A percentile compares a stretch with the other conserved stretches of the same genome.
Evolutionary conservation across 1,284 basidiomycete genomes (phyloP).

Genomic region (Moesziomyces parantarcticus): DNA sequence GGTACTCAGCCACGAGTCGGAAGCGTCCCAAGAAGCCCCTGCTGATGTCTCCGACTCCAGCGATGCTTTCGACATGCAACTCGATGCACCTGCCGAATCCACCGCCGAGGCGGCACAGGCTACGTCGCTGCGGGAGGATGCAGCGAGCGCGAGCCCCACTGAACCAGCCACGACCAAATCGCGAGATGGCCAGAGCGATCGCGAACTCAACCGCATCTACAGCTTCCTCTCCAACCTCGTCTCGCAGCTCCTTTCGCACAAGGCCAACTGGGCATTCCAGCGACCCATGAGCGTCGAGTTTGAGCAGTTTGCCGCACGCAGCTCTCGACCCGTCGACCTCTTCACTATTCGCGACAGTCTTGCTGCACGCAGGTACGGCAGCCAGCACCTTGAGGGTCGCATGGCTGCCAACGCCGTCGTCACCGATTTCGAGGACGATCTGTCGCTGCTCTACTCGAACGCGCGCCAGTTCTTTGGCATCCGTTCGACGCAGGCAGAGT

Average conservation of each 20-base stretch:
- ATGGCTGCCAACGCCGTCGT: slow-evolving; percentile 44
- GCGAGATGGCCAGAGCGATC: slow-evolving; percentile 10
- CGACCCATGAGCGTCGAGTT: slow-evolving; percentile 37
- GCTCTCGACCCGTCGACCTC: slow-evolving; percentile 44
- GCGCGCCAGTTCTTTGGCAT: slow-evolving; percentile 39
- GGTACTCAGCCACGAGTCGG: neutral
- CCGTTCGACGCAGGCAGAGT: slow-evolving; percentile 42
- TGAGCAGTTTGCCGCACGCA: slow-evolving; percentile 39
- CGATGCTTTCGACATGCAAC: neutral
- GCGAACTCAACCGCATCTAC: slow-evolving; percentile 39
- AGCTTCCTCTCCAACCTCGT: slow-evolving; percentile 43
- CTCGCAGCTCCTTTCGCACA: slow-evolving; percentile 43
- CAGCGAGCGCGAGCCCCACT: neutral
- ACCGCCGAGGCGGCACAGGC: neutral
- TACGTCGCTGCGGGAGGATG: neutral
- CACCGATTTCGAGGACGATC: slow-evolving; percentile 48
- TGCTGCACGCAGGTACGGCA: slow-evolving; percentile 37
- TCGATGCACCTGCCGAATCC: neutral
- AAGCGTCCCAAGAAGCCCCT: neutral
- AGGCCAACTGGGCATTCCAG: slow-evolving; percentile 43
- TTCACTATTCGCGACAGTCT: slow-evolving; percentile 45
- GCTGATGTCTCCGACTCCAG: neutral
- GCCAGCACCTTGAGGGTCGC: slow-evolving; percentile 30
- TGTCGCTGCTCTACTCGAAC: slow-evolving; percentile 36
- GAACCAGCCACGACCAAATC: slow-evolving; percentile 6